phyloP scores from a whole-genome alignment of 805 yeast species.

The Saccharomycopsis javanensis region DNA sequence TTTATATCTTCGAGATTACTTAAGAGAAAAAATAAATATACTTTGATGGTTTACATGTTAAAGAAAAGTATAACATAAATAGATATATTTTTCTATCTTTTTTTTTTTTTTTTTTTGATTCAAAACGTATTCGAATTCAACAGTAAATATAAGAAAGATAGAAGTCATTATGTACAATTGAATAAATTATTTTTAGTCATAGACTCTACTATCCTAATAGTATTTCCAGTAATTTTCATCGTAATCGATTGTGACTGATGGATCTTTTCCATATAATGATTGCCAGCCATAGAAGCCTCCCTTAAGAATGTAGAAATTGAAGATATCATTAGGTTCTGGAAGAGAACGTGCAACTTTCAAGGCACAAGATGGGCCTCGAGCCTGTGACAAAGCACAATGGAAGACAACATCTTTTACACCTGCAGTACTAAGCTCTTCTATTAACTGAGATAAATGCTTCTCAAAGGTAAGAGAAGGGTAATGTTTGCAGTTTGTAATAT shows the following conservation, averaged over 20 bases:
- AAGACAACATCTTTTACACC: constrained; percentile 71
- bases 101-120: no score
- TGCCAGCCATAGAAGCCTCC: constrained; percentile 93
- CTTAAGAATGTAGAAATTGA: constrained; percentile 54
- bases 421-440: constrained; percentile 50
- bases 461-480: constrained; percentile 15
- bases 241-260: constrained; percentile 51
- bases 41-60: no score
- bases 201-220: neutral
- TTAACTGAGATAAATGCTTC: constrained; percentile 30
- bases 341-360: constrained; percentile 37
- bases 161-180: no score
- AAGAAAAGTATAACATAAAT: no score
- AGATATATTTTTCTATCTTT: no score
- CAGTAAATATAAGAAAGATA: no score
- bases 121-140: no score
- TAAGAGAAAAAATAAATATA: no score
- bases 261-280: constrained; percentile 57
- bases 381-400: constrained; percentile 88
- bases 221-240: constrained; percentile 35
- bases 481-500: constrained; percentile 13
- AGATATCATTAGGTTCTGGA: constrained; percentile 20
- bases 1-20: no score
- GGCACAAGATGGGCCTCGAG: constrained; percentile 84
- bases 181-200: neutral